Base-by-base conservation (phyloP, 1,139 yeast genomes). In the Blastobotrys malaysiensis region DNA sequence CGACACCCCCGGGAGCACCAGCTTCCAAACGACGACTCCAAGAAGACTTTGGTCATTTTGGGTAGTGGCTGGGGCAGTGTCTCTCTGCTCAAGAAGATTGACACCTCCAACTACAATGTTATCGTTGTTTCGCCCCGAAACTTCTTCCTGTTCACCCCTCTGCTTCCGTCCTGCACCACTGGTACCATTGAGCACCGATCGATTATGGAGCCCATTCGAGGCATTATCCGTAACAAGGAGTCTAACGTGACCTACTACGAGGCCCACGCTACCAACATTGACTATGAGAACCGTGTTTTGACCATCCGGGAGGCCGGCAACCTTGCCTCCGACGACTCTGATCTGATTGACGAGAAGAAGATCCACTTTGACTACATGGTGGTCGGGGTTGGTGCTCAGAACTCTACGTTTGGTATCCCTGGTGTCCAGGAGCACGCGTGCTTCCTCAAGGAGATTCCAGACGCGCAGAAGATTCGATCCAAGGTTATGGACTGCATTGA, bases 21-120 rank as follows among this genome's bases (percentile, higher is more conserved):
- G 61, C 52, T 59, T 16, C 71, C 71, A 16, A 67, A 72, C 7
- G 73, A 69, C 59, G 69, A 88, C 57, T 82, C 85, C 69, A 88
- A 88, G 78, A 91, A 91, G 76, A 89, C 91, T 48, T 75, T 91
- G 67, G 95, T 91, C 54, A 83, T 91, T 61, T 79, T 91, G 64
- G 97, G 98, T 57, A 82, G 96, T 47, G 97, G 97, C 55, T 91
- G 97, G 97, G 97, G 96, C 55, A 82, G 96, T 14, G 83, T 87
- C 52, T 82, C 93, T 2, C 74, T 90, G 62, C 78, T 91, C 72
- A 90, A 89, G 75, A 82, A 85, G 69, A 78, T 91, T 70, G 97
- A 91, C 70, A 86, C 97, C 51, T 76, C 91, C 48, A 76, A 85
- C 69, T 91, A 90, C 75, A 88, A 91, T 69, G 96, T 91, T 53